A percentile compares a stretch with the other conserved stretches of the same genome.
Conservation (phyloP, 179 eudicot species). For the Gypsophila paniculata region DNA sequence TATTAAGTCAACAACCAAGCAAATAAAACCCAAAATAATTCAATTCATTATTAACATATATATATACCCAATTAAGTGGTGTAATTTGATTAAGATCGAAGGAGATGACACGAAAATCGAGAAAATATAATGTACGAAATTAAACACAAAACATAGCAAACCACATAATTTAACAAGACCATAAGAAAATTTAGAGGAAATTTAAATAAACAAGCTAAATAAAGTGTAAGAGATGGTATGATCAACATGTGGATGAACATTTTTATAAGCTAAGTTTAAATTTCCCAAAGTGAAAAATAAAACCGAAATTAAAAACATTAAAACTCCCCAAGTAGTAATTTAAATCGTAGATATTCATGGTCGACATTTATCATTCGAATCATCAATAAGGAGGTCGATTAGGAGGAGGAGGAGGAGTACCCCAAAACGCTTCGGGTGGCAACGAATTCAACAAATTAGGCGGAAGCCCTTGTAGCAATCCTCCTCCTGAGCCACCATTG, state of each 20-base stretch:
- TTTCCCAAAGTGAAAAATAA: neutral
- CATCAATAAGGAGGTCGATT: conserved; percentile 48
- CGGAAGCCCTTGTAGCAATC: conserved; percentile 54
- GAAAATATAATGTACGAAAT: too few species aligned
- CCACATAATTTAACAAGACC: neutral
- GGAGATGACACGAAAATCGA: too few species aligned
- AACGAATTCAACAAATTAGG: conserved; percentile 60
- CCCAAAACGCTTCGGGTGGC: conserved; percentile 64
- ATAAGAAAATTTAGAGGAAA: conserved; percentile 4
- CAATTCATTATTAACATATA: conserved; percentile 14
- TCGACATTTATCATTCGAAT: neutral
- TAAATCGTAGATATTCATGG: conserved; percentile 10
- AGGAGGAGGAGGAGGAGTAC: conserved; percentile 23
- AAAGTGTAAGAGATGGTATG: too few species aligned
- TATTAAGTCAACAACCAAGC: conserved; percentile 8
- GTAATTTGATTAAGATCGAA: too few species aligned
- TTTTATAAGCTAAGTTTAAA: neutral
- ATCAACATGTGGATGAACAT: conserved; percentile 18
- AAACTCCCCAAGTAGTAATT: neutral
- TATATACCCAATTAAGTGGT: neutral
- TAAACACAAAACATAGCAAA: too few species aligned
- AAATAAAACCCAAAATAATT: conserved; percentile 11
- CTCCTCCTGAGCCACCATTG: conserved; percentile 20
- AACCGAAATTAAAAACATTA: conserved; percentile 20
- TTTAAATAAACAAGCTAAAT: neutral